Percentiles rank a stretch among this genome's conserved stretches.
Evolutionary conservation across 805 yeast species (phyloP).

Genomic region (Candida ipomoeae): DNA sequence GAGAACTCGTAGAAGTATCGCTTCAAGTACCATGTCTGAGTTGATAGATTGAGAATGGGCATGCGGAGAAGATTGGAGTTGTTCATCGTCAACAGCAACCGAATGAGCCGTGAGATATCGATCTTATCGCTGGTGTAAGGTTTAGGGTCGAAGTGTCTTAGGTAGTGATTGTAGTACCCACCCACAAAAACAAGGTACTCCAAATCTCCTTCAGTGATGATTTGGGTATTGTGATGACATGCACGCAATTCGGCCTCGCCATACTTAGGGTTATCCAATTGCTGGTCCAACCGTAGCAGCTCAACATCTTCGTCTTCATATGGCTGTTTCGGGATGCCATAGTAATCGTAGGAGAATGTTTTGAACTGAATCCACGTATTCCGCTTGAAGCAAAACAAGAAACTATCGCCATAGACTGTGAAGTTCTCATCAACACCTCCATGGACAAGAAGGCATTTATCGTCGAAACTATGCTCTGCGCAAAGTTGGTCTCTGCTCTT

Average conservation of each 20-base stretch:
- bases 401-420: conserved; percentile 31
- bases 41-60: conserved; percentile 33
- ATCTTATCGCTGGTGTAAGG: conserved; percentile 31
- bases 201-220: conserved; percentile 29
- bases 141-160: conserved; percentile 27
- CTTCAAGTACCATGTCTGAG: conserved; percentile 40
- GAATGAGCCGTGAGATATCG: conserved; percentile 32
- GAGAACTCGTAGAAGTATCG: conserved; percentile 29
- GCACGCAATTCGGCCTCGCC: conserved; percentile 40
- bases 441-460: conserved; percentile 33
- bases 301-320: conserved; percentile 29
- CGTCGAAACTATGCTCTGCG: conserved; percentile 20
- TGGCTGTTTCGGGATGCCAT: conserved; percentile 23
- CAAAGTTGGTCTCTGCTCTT: neutral
- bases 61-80: conserved; percentile 31
- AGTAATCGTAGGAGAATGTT: conserved; percentile 37
- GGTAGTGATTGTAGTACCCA: conserved; percentile 36
- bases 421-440: conserved; percentile 36
- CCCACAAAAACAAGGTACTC: conserved; percentile 38
- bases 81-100: conserved; percentile 25
- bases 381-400: conserved; percentile 28
- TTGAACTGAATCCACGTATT: conserved; percentile 32
- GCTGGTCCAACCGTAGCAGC: conserved; percentile 20
- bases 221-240: conserved; percentile 38
- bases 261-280: conserved; percentile 24